Conservation (phyloP, 352 stramenopile genomes). For the Phytophthora hibernalis region DNA sequence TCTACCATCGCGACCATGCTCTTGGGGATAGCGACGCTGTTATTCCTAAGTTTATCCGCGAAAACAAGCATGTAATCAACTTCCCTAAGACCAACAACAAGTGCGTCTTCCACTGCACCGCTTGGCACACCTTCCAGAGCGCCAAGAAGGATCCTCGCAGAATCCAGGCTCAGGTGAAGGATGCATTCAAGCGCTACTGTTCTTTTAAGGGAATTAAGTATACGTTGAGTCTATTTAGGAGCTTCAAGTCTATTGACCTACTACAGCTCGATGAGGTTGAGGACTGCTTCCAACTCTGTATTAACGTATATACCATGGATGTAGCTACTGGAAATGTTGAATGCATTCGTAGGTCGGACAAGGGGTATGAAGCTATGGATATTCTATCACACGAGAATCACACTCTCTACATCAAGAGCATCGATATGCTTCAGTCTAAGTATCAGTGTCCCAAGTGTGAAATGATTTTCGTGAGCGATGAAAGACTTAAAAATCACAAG, state of each 20-base stretch:
- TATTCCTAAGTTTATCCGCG: constrained; percentile 26
- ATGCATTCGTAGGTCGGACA: no score
- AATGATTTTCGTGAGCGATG: constrained; percentile 25
- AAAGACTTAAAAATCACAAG: constrained; percentile 27
- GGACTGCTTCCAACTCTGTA: no score
- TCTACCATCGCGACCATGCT: constrained; percentile 28
- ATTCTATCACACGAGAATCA: no score
- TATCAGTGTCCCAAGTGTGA: constrained; percentile 14
- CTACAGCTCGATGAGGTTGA: constrained; percentile 2
- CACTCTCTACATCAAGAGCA: constrained; percentile 34
- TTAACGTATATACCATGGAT: no score
- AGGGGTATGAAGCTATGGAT: no score
- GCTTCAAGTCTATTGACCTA: constrained; percentile 11
- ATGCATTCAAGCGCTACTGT: no score
- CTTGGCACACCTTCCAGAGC: no score
- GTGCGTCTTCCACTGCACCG: background rate
- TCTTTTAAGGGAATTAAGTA: constrained; percentile 6
- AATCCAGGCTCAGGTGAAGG: no score
- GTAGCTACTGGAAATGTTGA: no score
- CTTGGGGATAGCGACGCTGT: constrained; percentile 16
- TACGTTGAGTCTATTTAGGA: constrained; percentile 6
- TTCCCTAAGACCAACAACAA: constrained; percentile 35
- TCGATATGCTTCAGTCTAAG: constrained; percentile 7
- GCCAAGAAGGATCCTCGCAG: no score
- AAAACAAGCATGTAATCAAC: constrained; percentile 33